These are phyloP conservation scores for Colletotrichum somersetense DNA, from an alignment of 2,329 filamentous ascomycete species.

Conservation along the genomic window DNA sequence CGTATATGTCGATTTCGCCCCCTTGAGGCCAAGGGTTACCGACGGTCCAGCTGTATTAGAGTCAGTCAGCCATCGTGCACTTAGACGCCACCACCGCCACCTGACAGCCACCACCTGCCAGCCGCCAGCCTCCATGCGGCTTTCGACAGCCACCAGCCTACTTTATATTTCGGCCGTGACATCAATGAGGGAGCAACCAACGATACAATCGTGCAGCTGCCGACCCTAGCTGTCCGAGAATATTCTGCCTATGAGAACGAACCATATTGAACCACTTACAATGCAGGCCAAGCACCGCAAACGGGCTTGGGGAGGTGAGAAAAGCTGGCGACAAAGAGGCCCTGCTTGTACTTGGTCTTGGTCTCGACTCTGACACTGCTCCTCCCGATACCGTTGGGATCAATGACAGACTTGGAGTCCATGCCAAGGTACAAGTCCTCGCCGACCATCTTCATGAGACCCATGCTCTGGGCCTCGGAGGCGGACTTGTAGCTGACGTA, in stretches of 20 bases:
- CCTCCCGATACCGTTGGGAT: conserved; percentile 52
- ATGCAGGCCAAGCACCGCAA: conserved; percentile 81
- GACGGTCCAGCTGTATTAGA: conserved; percentile 58
- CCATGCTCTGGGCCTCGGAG: conserved; percentile 51
- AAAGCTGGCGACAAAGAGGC: conserved; percentile 78
- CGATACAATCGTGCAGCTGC: not conserved
- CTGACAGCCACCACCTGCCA: too few relatives aligned
- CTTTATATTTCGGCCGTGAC: too few relatives aligned
- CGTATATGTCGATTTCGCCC: conserved; percentile 76
- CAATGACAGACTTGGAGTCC: conserved; percentile 49
- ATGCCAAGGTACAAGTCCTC: conserved; percentile 56
- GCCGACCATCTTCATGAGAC: conserved; percentile 51
- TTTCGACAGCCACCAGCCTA: too few relatives aligned
- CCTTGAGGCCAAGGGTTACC: conserved; percentile 68
- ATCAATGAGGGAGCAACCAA: too few relatives aligned
- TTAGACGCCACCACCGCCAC: not conserved
- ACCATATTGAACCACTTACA: conserved; percentile 55
- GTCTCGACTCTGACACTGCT: conserved; percentile 75
- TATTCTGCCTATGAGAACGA: too few relatives aligned
- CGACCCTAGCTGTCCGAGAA: not conserved
- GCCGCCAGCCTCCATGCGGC: too few relatives aligned
- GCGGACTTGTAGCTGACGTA: conserved; percentile 68
- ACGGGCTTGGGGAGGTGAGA: conserved; percentile 74
- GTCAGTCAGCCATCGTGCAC: not conserved
- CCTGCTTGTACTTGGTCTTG: conserved; percentile 71